Conservation (phyloP, 1,284 basidiomycete species). For the Malassezia dermatis region DNA sequence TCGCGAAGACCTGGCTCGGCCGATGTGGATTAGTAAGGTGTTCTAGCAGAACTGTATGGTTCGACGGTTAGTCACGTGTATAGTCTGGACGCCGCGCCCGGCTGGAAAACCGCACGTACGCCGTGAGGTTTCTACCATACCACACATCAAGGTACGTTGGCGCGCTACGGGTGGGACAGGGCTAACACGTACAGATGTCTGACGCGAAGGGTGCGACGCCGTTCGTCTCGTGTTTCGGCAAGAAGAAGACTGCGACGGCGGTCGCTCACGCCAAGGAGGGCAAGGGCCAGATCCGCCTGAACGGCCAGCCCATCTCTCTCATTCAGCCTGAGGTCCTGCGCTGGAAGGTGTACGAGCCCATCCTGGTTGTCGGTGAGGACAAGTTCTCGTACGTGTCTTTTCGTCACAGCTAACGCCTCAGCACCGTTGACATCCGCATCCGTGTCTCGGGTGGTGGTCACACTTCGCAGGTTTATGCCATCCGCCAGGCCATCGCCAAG, state of each 20-base stretch:
- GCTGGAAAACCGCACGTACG: slow-evolving; percentile 1
- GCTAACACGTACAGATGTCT: slow-evolving; percentile 10
- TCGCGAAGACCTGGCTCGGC: not conserved
- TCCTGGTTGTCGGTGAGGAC: slow-evolving; percentile 47
- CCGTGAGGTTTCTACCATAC: slow-evolving; percentile 6
- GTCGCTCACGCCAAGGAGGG: slow-evolving; percentile 58
- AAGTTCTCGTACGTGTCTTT: slow-evolving; percentile 45
- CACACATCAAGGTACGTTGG: slow-evolving; percentile 13
- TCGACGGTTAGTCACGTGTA: slow-evolving; percentile 5
- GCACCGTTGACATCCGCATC: slow-evolving; percentile 78
- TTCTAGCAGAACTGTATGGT: slow-evolving; percentile 10
- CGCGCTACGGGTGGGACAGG: not conserved
- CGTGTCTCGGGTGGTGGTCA: slow-evolving; percentile 99
- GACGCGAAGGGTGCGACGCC: slow-evolving; percentile 27
- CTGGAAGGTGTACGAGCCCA: slow-evolving; percentile 87
- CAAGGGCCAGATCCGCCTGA: slow-evolving; percentile 91
- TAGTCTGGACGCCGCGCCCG: not conserved
- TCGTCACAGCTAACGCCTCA: slow-evolving; percentile 6
- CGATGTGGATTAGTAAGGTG: not conserved
- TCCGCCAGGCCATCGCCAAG: slow-evolving; percentile 98
- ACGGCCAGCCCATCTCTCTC: slow-evolving; percentile 90
- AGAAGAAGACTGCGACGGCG: slow-evolving; percentile 49
- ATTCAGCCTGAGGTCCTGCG: slow-evolving; percentile 81
- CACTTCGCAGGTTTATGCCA: slow-evolving; percentile 96
- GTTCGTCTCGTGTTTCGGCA: slow-evolving; percentile 49